Evolutionary conservation across 163 green algal genomes (phyloP).

Genomic region (Chlamydomonas reinhardtii): DNA sequence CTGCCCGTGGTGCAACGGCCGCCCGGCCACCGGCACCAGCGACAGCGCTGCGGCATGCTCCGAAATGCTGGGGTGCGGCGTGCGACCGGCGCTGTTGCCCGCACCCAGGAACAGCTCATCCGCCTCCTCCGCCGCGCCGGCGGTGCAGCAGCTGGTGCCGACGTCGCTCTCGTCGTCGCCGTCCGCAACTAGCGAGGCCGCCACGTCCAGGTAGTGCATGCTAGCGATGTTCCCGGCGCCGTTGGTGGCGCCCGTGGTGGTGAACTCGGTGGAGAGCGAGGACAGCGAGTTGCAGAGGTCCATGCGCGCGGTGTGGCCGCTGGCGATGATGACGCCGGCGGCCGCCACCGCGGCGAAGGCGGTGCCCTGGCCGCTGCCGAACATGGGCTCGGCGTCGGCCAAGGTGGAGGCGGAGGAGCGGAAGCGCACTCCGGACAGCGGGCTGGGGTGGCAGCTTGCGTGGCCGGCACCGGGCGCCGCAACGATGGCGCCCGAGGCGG

Average conservation of each 20-base stretch:
- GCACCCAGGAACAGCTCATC: conserved; percentile 18
- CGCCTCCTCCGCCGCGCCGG: conserved; percentile 9
- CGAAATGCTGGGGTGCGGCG: not conserved
- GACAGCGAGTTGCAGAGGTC: conserved; percentile 33
- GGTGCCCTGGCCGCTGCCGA: not conserved
- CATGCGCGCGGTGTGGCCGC: conserved; percentile 4
- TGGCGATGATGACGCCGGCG: not conserved
- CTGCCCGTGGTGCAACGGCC: too few relatives aligned
- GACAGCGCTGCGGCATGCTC: too few relatives aligned
- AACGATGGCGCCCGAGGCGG: too few relatives aligned
- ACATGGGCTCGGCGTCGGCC: not conserved
- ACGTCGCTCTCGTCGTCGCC: conserved; percentile 33
- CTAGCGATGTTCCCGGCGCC: not conserved
- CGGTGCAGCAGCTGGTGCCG: conserved; percentile 37
- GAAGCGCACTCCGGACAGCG: not conserved
- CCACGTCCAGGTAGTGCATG: conserved; percentile 36
- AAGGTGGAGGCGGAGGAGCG: conserved; percentile 25
- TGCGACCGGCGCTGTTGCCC: not conserved
- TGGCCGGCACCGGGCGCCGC: too few relatives aligned
- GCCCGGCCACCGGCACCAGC: not conserved
- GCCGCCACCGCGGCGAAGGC: not conserved
- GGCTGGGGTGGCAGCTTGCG: not conserved
- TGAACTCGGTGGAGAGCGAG: conserved; percentile 31
- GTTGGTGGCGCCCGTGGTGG: not conserved
- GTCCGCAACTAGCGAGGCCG: conserved; percentile 14